Evolutionary conservation across 208 protist genomes (phyloP).

Genomic region (Crithidia sp.): DNA sequence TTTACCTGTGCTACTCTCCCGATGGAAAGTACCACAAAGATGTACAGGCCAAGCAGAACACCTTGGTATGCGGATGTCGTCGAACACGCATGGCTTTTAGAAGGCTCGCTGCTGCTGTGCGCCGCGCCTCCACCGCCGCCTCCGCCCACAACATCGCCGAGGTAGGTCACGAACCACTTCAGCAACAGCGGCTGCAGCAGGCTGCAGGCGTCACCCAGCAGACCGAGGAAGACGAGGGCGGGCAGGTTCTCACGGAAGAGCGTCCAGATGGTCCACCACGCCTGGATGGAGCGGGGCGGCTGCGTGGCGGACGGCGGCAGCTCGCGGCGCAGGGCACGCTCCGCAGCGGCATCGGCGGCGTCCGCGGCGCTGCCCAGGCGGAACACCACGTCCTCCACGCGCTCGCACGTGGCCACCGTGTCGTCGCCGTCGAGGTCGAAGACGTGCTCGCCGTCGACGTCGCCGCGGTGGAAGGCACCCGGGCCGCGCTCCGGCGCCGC

Average conservation of each 20-base stretch:
- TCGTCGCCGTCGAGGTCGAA: slow-evolving; percentile 40
- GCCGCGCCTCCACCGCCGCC: not conserved
- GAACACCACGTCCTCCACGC: slow-evolving; percentile 37
- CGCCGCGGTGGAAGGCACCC: slow-evolving; percentile 44
- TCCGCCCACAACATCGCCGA: not conserved
- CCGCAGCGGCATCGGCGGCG: not conserved
- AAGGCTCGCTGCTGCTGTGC: not conserved
- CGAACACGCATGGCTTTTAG: not conserved
- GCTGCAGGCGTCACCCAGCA: slow-evolving; percentile 3
- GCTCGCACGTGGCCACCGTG: slow-evolving; percentile 53
- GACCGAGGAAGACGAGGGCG: slow-evolving; percentile 7
- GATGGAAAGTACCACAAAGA: not conserved
- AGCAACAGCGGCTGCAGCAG: slow-evolving; percentile 11
- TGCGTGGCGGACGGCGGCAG: not conserved
- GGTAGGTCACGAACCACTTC: slow-evolving; percentile 21
- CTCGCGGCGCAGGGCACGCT: slow-evolving; percentile 4
- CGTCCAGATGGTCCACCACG: slow-evolving; percentile 4
- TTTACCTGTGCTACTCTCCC: not conserved
- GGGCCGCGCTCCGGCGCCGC: slow-evolving; percentile 1
- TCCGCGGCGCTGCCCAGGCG: not conserved
- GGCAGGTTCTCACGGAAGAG: slow-evolving; percentile 23
- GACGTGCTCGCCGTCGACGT: slow-evolving; percentile 63
- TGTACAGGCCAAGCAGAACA: not conserved
- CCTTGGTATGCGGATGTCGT: not conserved
- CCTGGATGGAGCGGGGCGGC: not conserved